Base-by-base conservation (phyloP, 345 rosid genomes). In the Carallia brachiata region DNA sequence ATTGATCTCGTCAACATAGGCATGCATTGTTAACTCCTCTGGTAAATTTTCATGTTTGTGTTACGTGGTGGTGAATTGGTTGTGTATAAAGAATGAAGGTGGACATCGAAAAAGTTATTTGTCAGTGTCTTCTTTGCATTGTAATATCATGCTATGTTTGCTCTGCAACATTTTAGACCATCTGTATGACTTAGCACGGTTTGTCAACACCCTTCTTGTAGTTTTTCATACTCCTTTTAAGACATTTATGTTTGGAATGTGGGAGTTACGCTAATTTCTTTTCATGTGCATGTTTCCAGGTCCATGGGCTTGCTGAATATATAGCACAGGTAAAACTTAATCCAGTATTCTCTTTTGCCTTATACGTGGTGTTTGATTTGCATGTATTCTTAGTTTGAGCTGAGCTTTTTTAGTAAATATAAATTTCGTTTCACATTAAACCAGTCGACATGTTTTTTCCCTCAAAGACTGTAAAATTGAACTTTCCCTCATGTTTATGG, bases 271-370 rank as follows among this genome's bases (percentile, higher is more conserved):
- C 74, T 58, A 53, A 78, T 70, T 40, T 36, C n/a, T 34, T 50
- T 19, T 37, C 44, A 63, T 72, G 31, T 56, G 60, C 32, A 27
- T 56, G 34, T 16, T 18, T 87, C 78, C 90, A 94, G 99, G 89
- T 90, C 65, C 91, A 88, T 82, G 99, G 97, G 56, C 87, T 94
- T 77, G 99, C 99, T n/a, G 99, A 94, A 82, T 95, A 90, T 75
- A 90, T 95, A 70, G 97, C 99, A 85, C 97, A 93, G 91, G 98
- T 90, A 82, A 81, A 72, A 63, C 75, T 58, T 68, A 66, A n/a
- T 61, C 70, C 37, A 63, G 40, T 62, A 47, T 73, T 56, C 19
- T 48, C 47, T 70, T 48, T 66, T 67, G 68, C 48, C 36, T 47
- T 52, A 55, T 69, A 10, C 18, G 13, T 62, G 8, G 36, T 34